Percentiles rank a stretch among this genome's conserved stretches.
Conservation (phyloP, 768 basidiomycete species). For the Rhodocollybia butyracea region DNA sequence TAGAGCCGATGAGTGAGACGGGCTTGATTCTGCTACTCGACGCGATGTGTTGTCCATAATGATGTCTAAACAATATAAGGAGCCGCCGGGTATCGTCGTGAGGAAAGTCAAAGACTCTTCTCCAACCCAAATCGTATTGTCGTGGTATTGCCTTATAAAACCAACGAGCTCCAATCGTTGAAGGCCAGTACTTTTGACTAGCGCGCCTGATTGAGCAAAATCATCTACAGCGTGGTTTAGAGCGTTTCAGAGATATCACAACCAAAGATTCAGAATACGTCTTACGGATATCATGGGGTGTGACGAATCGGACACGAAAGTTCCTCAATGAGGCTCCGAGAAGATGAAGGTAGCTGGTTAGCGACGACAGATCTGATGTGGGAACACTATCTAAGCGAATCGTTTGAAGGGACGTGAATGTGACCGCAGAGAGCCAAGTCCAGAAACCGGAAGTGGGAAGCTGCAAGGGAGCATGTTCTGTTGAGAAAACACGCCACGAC, state of each 20-base stretch:
- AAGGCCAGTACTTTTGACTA: not conserved
- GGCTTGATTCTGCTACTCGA: not conserved
- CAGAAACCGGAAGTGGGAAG: not conserved
- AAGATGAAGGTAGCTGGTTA: not conserved
- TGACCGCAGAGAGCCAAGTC: not conserved
- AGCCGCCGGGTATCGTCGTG: not conserved
- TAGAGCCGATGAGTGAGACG: not conserved
- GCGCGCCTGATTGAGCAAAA: not conserved
- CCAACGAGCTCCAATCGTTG: not conserved
- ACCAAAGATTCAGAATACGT: not conserved
- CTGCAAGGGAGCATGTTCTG: not conserved
- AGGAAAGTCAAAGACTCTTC: not conserved
- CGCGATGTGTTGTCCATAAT: not conserved
- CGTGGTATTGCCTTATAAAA: not conserved
- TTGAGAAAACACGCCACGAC: not conserved
- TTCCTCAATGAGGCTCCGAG: not conserved
- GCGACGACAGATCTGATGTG: not conserved
- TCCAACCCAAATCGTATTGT: not conserved
- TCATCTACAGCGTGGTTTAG: not conserved
- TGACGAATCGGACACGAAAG: not conserved
- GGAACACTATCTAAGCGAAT: not conserved
- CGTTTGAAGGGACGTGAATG: not conserved
- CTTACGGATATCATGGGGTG: not conserved
- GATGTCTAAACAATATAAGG: not conserved
- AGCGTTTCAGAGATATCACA: not conserved